Evolutionary conservation across 306 rosid genomes (phyloP), one percentile per base, ranked within the genome.

Genomic region (Lablab purpureus): DNA sequence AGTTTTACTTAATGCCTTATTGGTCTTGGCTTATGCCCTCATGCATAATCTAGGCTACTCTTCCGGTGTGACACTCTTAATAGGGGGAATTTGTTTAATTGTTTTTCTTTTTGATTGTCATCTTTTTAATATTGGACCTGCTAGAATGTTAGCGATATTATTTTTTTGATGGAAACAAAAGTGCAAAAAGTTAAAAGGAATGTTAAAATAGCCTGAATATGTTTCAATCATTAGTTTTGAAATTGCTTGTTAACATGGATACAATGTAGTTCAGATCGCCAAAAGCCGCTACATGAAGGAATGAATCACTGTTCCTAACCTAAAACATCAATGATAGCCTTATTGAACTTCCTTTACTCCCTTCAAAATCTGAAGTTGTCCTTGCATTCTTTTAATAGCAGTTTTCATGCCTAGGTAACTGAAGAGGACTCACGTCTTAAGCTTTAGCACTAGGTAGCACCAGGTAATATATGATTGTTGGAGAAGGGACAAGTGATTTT

Each of bases 1-100:
- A 90, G 97, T 86, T 68, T 32, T 72, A 40, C 30, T 65, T 64
- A 68, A 22, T 71, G 46, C 13, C 28, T 56, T 50, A 37, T 49
- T 46, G 25, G 34, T 58, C 45, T 47, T 75, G 51, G 17, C 19
- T 21, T 30, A 52, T 23, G 22, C 68, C 40, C 27, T 55, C 28
- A 27, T 68, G 49, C 67, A 67, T 40, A 27, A 54, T 52, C 45
- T 40, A 28, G 34, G 3, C 74, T n/a, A 25, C 21, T 41, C 27
- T 69, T 58, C 51, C 5, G 46, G 11, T 19, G 11, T 3, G 50
- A 8, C 50, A 30, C 65, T 34, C 19, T 80, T 65, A 41, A 11
- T 27, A 17, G 25, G 43, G 9, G 40, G 45, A 28, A 18, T 70
- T 59, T 70, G 14, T 18, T 55, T 55, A 32, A 10, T 55, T 55